phyloP scores from a whole-genome alignment of 352 stramenopile genomes.

The Blastocystis sp. region DNA sequence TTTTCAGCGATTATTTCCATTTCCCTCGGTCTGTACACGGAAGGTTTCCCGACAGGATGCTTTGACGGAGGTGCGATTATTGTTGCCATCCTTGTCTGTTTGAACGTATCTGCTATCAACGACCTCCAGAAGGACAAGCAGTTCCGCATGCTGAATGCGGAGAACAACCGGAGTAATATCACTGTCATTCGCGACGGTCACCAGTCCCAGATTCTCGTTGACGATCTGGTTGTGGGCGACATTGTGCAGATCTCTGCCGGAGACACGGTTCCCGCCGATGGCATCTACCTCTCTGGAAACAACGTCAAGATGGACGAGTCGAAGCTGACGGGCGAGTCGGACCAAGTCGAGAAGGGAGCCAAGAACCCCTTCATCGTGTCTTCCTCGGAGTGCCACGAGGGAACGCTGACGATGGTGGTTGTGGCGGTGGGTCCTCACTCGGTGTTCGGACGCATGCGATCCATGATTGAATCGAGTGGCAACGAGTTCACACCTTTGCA shows the following conservation, averaged over 20 bases:
- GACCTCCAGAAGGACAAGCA: constrained; percentile 79
- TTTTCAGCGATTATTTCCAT: constrained; percentile 71
- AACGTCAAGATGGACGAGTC: constrained; percentile 88
- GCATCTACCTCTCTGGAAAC: constrained; percentile 75
- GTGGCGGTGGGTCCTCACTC: constrained; percentile 71
- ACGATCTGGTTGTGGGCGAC: constrained; percentile 59
- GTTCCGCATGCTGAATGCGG: constrained; percentile 71
- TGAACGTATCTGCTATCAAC: constrained; percentile 72
- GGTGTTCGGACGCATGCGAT: constrained; percentile 79
- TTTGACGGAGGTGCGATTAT: constrained; percentile 78
- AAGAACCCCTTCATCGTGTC: constrained; percentile 76
- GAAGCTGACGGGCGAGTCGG: constrained; percentile 84
- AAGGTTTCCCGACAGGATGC: constrained; percentile 67
- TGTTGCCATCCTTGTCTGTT: constrained; percentile 73
- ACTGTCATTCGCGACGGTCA: constrained; percentile 56
- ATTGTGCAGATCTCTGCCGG: constrained; percentile 52
- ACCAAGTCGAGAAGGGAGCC: constrained; percentile 75
- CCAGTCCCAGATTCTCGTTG: not conserved
- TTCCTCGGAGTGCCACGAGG: constrained; percentile 68
- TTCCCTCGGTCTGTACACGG: constrained; percentile 65
- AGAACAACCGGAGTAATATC: constrained; percentile 66
- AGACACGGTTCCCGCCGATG: constrained; percentile 77
- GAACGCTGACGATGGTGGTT: constrained; percentile 63
- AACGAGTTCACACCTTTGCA: constrained; percentile 77
- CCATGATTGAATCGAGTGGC: constrained; percentile 71